Evolutionary conservation across 768 basidiomycete genomes (phyloP).

Genomic region (Boletus subparvulus): DNA sequence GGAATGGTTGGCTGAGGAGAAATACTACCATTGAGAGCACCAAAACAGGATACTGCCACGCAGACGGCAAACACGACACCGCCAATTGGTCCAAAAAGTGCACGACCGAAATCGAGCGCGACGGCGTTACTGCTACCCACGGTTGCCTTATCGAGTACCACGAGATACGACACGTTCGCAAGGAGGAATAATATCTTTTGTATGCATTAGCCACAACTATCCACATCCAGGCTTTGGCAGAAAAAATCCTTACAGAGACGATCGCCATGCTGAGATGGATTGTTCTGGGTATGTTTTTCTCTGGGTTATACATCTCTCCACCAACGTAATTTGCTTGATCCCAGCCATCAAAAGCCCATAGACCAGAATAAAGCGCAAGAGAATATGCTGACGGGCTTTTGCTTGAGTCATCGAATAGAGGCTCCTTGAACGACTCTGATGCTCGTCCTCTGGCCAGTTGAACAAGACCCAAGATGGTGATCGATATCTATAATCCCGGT

Average conservation of each 20-base stretch:
- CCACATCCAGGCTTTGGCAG: background rate
- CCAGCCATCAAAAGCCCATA: conserved; percentile 98
- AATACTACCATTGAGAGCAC: conserved; percentile 81
- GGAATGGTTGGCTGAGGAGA: background rate
- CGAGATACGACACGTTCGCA: conserved; percentile 88
- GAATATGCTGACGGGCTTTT: conserved; percentile 83
- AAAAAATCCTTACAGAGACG: conserved; percentile 56
- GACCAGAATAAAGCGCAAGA: conserved; percentile 89
- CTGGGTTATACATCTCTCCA: conserved; percentile 80
- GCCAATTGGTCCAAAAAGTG: conserved; percentile 83
- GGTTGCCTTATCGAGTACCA: conserved; percentile 78
- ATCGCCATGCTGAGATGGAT: conserved; percentile 89
- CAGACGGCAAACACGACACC: conserved; percentile 84
- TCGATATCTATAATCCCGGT: conserved; percentile 48
- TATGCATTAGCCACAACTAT: background rate
- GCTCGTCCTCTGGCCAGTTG: conserved; percentile 70
- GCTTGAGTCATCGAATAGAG: conserved; percentile 74
- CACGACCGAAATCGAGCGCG: conserved; percentile 88
- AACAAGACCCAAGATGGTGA: conserved; percentile 77
- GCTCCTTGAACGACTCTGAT: conserved; percentile 62
- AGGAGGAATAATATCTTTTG: conserved; percentile 69
- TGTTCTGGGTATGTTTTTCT: conserved; percentile 83
- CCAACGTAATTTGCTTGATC: conserved; percentile 91
- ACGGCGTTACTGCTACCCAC: conserved; percentile 84
- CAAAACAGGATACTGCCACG: conserved; percentile 94